Conservation (phyloP, 495 filamentous ascomycete genomes). For the Darksidea phi region DNA sequence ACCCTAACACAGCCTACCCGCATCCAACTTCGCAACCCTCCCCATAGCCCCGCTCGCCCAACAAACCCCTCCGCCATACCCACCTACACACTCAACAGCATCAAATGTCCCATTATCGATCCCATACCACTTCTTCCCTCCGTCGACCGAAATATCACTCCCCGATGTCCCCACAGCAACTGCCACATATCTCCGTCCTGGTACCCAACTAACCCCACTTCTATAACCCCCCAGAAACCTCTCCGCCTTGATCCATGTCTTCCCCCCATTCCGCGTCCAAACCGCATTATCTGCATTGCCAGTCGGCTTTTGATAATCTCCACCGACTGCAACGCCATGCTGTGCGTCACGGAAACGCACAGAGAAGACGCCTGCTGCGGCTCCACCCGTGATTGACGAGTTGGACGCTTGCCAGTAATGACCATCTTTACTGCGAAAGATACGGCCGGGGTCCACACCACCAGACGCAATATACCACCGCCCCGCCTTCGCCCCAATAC, state of each 20-base stretch:
- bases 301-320: constrained; percentile 15
- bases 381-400: constrained; percentile 12
- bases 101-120: constrained; percentile 27
- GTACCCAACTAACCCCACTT: constrained; percentile 11
- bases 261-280: constrained; percentile 14
- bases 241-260: constrained; percentile 5
- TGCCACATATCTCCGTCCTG: background rate
- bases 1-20: background rate
- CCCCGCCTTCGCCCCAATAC: constrained; percentile 21
- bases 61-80: constrained; percentile 1
- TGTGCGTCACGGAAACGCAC: constrained; percentile 24
- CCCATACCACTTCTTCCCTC: constrained; percentile 17
- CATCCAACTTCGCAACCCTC: constrained; percentile 9
- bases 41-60: constrained; percentile 19
- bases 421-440: constrained; percentile 11
- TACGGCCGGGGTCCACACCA: constrained; percentile 18
- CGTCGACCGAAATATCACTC: constrained; percentile 20
- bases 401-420: constrained; percentile 13
- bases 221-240: constrained; percentile 21
- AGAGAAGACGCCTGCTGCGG: constrained; percentile 17
- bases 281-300: constrained; percentile 7
- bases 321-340: constrained; percentile 16
- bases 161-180: constrained; percentile 18
- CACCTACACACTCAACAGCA: constrained; percentile 15
- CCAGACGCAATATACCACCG: constrained; percentile 25